phyloP scores from a whole-genome alignment of 352 stramenopile species.

The Pythium rishiriense region DNA sequence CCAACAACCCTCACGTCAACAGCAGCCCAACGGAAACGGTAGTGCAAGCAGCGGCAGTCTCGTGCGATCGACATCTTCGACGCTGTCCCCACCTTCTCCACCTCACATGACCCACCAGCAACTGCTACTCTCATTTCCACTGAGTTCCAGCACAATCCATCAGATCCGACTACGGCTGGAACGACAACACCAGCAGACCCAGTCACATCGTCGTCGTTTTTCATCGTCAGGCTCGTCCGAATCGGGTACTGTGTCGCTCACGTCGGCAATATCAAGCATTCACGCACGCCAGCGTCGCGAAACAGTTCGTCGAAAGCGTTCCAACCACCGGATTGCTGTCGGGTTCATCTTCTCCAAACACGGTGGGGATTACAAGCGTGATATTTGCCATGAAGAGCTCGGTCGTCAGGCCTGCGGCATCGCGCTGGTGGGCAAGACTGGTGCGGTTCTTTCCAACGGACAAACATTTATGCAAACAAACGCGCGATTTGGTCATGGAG shows the following conservation, averaged over 20 bases:
- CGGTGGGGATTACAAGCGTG: constrained; percentile 22
- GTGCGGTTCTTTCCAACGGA: constrained; percentile 49
- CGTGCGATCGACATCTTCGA: constrained; percentile 1
- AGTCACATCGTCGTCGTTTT: constrained; percentile 5
- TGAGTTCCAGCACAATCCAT: constrained; percentile 41
- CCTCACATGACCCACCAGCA: constrained; percentile 8
- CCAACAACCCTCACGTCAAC: neutral
- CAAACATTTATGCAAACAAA: constrained; percentile 50
- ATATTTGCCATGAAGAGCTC: constrained; percentile 39
- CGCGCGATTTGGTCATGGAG: constrained; percentile 41
- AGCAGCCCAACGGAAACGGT: constrained; percentile 4
- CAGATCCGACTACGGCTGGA: constrained; percentile 44
- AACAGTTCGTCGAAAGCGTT: constrained; percentile 21
- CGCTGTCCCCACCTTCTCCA: constrained; percentile 3
- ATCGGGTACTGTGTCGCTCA: constrained; percentile 2
- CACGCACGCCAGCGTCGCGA: constrained; percentile 20
- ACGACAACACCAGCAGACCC: constrained; percentile 29
- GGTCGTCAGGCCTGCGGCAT: constrained; percentile 40
- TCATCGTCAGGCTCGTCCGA: constrained; percentile 1
- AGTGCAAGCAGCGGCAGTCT: neutral
- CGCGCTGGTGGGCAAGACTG: constrained; percentile 58
- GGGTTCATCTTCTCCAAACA: constrained; percentile 43
- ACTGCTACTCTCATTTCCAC: constrained; percentile 45
- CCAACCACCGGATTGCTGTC: constrained; percentile 47
- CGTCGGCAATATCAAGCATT: constrained; percentile 13